Evolutionary conservation across 148 eudicot species (phyloP), one percentile per base, ranked within the genome.

Genomic region (Persicaria maculosa): DNA sequence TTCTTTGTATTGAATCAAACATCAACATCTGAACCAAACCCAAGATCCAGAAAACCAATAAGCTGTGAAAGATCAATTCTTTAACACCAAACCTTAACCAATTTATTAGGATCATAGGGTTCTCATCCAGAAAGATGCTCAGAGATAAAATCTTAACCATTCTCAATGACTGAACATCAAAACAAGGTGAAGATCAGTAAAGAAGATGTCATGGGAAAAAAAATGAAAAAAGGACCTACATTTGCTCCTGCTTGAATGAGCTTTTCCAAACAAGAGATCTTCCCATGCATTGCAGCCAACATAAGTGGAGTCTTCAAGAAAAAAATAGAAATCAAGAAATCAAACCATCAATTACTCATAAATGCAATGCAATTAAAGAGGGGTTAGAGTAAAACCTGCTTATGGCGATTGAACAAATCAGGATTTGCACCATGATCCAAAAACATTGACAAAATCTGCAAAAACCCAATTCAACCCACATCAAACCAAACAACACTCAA

Each of bases 271-370:
- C 80, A 81, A 54, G 80, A 77, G 73, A 75, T 77, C 75, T 74
- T 77, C 69, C 80, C 80, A n/a, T 74, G 48, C 80, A 81, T 81
- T 62, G 80, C 80, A 61, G 80, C 80, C 17, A 81, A 52, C 80
- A 78, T 81, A 68, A 81, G 76, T n/a, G 80, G 80, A 45, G 80
- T 77, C 77, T 55, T 50, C 75, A 71, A 50, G 55, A 16, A 71
- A 16, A 71, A 48, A 47, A 47, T 14, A 31, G 0, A 9, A 0
- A 62, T 25, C 47, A 73, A 73, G 9, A 71, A 71, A 71, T 16
- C 46, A 65, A 40, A 40, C 31, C n/a, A 44, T 36, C 25, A 71
- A 71, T 6, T 25, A 9, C 16, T 9, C 25, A 46, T 20, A 47
- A 46, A 71, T 17, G 3, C 58, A n/a, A 19, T 16, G 22, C 15